Base-by-base conservation (phyloP, 345 rosid species). In the Eucalyptus coolabah region DNA sequence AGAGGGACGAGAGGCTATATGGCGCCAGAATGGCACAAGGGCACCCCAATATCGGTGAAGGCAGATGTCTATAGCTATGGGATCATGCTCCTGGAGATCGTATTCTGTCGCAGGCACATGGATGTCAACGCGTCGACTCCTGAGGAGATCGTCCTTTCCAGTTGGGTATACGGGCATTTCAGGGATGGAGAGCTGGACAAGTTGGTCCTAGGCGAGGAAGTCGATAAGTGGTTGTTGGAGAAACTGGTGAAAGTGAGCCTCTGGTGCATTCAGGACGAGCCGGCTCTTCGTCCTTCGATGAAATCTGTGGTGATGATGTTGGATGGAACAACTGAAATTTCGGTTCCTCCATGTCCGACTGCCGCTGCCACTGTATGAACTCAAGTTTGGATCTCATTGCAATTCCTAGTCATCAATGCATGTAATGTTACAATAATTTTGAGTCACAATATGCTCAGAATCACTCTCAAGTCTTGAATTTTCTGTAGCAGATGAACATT, bases 301-400 rank as follows among this genome's bases (percentile, higher is more conserved):
- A 67, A 67, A 67, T 67, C 23, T 3, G 80, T 17, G 80, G 80
- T 32, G 80, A 32, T 67, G 80, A 67, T 67, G 80, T 3, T 32
- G 80, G 80, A 67, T 0, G 80, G 80, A 8, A 67, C 34, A 16
- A 32, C 88, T 50, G 87, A 88, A 8, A 53, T 88, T 37, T 28
- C 87, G 4, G 21, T 51, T 21, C 89, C 89, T 53, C 89, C 87
- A 40, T 77, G n/a, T 54, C 89, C 15, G 26, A 72, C 89, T 0
- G 37, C 59, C 9, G 26, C 59, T 1, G 0, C 28, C 40, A 34
- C 23, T 26, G 2, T 60, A 1, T 60, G 67, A 26, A 60, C 15
- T 26, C 0, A 0, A 5, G 6, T 60, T 60, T 8, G 2, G 32
- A 60, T 26, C 32, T 0, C 15, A 5, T 28, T 13, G 67, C 32